Base-by-base conservation (phyloP, 768 basidiomycete genomes). In the Podaxis sp. region DNA sequence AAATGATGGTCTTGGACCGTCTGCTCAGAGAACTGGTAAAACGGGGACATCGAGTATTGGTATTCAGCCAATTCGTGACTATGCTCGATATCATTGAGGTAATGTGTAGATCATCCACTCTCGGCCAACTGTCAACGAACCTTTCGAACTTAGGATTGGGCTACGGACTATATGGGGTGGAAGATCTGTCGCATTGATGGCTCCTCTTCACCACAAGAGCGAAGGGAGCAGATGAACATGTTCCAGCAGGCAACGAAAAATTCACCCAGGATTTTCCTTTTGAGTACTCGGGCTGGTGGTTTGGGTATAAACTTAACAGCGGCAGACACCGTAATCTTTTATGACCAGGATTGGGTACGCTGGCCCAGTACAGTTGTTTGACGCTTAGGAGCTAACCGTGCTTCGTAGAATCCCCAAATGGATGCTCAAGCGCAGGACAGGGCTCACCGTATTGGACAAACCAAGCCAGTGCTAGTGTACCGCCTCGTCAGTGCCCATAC, bases 81-180 rank as follows among this genome's bases (percentile, higher is more conserved):
- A 94, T 98, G 94, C 76, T 98, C 58, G 90, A 99, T 68, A 89
- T 99, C 66, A 91, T 99, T 51, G 89, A 97, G 81, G 92, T 93
- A 64, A 5, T 5, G 42, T 32, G 77, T 65, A 3, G 28, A 5
- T 13, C 4, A 6, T 42, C 25, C 44, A 44, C 16, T 40, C 25
- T 57, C 21, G 18, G 62, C 23, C 36, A 53, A 25, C 48, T 25
- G 46, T 52, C 23, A 53, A 28, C 16, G 11, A n/a, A n/a, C 61
- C n/a, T 55, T 61, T 52, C 10, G n/a, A 40, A 2, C 46, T 4
- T 65, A 88, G 87, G 93, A 91, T 67, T 99, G 95, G 96, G 93
- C 94, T 5, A 79, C 74, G 9, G 88, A 91, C 57, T 83, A 85
- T 70, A 95, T 97, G 76, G 81, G 81, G 1, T 93, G 91, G 90